Conservation (phyloP, 768 basidiomycete genomes). For the Tubosaeta brunneosetosa region DNA sequence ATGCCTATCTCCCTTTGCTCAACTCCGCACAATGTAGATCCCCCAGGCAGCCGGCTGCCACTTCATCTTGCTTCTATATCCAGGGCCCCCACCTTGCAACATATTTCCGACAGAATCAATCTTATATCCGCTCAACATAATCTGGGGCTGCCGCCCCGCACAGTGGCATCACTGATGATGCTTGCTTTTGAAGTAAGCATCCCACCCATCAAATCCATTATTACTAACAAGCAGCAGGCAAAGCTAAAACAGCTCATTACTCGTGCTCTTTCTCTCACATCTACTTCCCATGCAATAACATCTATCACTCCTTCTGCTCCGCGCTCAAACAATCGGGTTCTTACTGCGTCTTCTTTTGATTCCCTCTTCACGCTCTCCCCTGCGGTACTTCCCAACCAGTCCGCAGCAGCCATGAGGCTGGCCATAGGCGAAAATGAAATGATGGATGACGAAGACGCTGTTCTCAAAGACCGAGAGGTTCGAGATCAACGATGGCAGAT, state of each 20-base stretch:
- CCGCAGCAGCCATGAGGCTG: slow-evolving; percentile 71
- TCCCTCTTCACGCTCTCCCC: slow-evolving; percentile 75
- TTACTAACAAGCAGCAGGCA: slow-evolving; percentile 40
- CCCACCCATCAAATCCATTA: background rate
- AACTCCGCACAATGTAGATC: slow-evolving; percentile 38
- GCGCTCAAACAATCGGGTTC: slow-evolving; percentile 39
- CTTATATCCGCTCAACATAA: slow-evolving; percentile 79
- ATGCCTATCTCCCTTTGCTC: background rate
- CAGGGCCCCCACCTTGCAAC: slow-evolving; percentile 67
- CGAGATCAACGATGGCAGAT: slow-evolving; percentile 74
- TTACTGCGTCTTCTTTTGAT: slow-evolving; percentile 69
- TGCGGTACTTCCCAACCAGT: slow-evolving; percentile 71
- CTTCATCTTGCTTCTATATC: slow-evolving; percentile 73
- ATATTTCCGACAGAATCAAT: slow-evolving; percentile 75
- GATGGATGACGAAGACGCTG: slow-evolving; percentile 43
- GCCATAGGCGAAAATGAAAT: slow-evolving; percentile 50
- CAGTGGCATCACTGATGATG: slow-evolving; percentile 65
- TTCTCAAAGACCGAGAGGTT: slow-evolving; percentile 58
- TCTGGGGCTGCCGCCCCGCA: slow-evolving; percentile 53
- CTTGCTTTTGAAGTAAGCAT: slow-evolving; percentile 70
- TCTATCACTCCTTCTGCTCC: slow-evolving; percentile 61
- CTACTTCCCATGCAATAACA: slow-evolving; percentile 69
- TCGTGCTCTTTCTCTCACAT: slow-evolving; percentile 71
- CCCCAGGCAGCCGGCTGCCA: slow-evolving; percentile 65
- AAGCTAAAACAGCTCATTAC: slow-evolving; percentile 82